These are phyloP conservation scores for Chlamydomonas schloesseri DNA, from an alignment of 139 green algal species.

Conservation along the genomic window DNA sequence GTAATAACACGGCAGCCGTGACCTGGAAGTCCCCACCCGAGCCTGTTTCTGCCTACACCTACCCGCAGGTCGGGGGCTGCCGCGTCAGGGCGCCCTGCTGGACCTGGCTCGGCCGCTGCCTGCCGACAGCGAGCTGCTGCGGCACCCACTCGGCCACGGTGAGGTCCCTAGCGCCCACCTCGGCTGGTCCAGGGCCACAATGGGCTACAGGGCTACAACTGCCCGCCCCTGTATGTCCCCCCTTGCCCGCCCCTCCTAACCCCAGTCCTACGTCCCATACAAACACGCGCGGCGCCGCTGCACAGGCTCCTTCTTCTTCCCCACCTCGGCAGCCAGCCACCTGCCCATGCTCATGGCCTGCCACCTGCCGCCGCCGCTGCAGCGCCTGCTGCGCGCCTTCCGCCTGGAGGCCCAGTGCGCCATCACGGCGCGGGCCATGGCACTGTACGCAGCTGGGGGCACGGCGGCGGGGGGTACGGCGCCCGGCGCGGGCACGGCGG, in stretches of 20 bases:
- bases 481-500: background rate
- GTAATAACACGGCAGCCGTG: too few relatives aligned
- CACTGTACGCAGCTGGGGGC: background rate
- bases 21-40: too few relatives aligned
- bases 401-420: background rate
- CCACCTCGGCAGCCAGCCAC: conserved; percentile 6
- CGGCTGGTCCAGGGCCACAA: too few relatives aligned
- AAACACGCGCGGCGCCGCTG: too few relatives aligned
- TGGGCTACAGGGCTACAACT: too few relatives aligned
- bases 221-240: too few relatives aligned
- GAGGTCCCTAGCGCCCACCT: background rate
- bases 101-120: background rate
- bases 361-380: conserved; percentile 24
- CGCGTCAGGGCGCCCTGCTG: background rate
- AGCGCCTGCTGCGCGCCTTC: conserved; percentile 30
- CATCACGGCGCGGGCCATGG: conserved; percentile 23
- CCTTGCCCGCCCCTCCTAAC: too few relatives aligned
- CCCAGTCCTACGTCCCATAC: too few relatives aligned
- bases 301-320: conserved; percentile 27
- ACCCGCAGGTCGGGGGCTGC: background rate
- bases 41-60: too few relatives aligned
- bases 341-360: conserved; percentile 31
- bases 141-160: conserved; percentile 11
- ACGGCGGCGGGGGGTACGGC: background rate
- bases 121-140: conserved; percentile 5